These are phyloP conservation scores for Ogataea chonburiensis DNA, from an alignment of 805 yeast genomes.

Conservation along the genomic window DNA sequence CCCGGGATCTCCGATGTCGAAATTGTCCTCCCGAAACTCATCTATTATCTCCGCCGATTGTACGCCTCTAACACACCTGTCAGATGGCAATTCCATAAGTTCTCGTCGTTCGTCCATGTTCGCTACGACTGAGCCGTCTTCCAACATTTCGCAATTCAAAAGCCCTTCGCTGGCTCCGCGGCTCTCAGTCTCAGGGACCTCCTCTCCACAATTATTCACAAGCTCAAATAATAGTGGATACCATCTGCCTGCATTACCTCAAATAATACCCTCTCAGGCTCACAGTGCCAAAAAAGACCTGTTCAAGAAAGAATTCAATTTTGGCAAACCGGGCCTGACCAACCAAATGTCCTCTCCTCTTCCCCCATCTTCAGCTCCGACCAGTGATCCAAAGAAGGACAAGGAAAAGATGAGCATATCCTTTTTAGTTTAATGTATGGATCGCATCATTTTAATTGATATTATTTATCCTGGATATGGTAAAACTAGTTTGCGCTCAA, in stretches of 20 bases:
- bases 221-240: constrained; percentile 14
- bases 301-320: constrained; percentile 31
- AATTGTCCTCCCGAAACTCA: constrained; percentile 33
- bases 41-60: constrained; percentile 33
- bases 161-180: constrained; percentile 27
- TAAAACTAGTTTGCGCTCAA: constrained; percentile 77
- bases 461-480: constrained; percentile 53
- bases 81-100: constrained; percentile 22
- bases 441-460: constrained; percentile 1
- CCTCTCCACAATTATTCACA: constrained; percentile 25
- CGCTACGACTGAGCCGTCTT: constrained; percentile 14
- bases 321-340: constrained; percentile 14
- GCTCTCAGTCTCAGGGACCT: constrained; percentile 26
- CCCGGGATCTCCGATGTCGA: constrained; percentile 33
- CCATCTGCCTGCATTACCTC: constrained; percentile 10
- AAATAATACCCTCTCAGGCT: constrained; percentile 4
- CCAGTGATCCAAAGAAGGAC: constrained; percentile 11
- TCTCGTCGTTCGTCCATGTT: constrained; percentile 32
- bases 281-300: constrained; percentile 18
- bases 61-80: constrained; percentile 29
- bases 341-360: constrained; percentile 5
- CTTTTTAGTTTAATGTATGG: constrained; percentile 18
- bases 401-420: constrained; percentile 30
- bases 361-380: constrained; percentile 4
- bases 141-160: constrained; percentile 16